Base-by-base conservation (phyloP, 2,329 filamentous ascomycete genomes). In the Neofusicoccum kwambonambiense region DNA sequence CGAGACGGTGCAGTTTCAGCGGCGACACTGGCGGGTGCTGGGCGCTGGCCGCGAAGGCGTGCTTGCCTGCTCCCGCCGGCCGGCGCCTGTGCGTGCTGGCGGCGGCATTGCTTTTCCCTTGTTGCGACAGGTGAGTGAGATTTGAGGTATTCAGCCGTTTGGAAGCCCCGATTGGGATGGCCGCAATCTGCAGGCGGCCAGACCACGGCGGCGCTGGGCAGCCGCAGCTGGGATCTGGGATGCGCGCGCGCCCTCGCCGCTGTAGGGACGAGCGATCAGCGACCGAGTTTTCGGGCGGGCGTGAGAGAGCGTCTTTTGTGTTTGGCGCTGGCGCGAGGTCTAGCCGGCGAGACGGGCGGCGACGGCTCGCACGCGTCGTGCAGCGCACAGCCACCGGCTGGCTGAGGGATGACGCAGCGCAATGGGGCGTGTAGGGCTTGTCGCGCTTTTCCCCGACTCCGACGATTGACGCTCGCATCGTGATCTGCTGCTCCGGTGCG, bases 201-300 rank as follows among this genome's bases (percentile, higher is more conserved):
- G 56, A 47, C 56, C 42, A 44, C 52, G 11, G 45, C 45, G 45
- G 45, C 45, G 45, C 45, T 51, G 49, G 56, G 27, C 54, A 58
- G 54, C 39, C 54, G 41, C 54, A 45, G 56, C 56, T 60, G 42
- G 56, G 41, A 60, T 60, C 41, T 39, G 42, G 54, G 54, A 42
- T 56, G 17, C 17, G 45, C 45, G 45, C 45, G 45, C 45, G 45
- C 45, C 45, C n/a, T 49, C 45, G 45, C 11, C 19, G 52, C 52
- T 56, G 69, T 72, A 45, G 54, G 39, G 39, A 44, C 54, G 54
- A 58, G 54, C 19, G 54, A 58, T 58, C 58, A 51, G 58, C 58
- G 64, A 75, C 44, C 71, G 68, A 47, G 62, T 75, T 34, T 67
- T 74, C 22, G 74, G 71, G 65, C 69, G 70, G 54, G 73, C 74